phyloP scores from a whole-genome alignment of 73 alveolate genomes.

The Paramecium bursaria region DNA sequence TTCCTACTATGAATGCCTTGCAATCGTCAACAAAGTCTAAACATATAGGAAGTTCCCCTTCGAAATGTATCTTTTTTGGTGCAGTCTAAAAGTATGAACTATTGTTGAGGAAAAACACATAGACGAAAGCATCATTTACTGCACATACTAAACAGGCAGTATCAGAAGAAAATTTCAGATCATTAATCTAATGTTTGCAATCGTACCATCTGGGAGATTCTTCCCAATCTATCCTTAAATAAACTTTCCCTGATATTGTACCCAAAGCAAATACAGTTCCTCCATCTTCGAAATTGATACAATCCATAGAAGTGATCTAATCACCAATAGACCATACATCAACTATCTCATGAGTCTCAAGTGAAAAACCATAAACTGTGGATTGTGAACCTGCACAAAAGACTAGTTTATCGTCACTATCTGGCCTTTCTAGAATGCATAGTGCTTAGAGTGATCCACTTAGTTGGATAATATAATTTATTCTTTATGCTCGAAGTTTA shows the following conservation, averaged over 20 bases:
- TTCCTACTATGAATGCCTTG: conserved; percentile 64
- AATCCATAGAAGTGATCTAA: conserved; percentile 70
- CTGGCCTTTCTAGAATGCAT: conserved; percentile 70
- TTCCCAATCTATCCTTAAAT: conserved; percentile 72
- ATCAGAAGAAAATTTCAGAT: conserved; percentile 68
- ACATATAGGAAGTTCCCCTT: conserved; percentile 67
- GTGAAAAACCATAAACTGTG: conserved; percentile 68
- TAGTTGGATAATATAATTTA: conserved; percentile 55
- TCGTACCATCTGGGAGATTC: conserved; percentile 72
- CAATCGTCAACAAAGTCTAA: conserved; percentile 67
- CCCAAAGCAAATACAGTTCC: conserved; percentile 72
- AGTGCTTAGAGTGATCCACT: conserved; percentile 67
- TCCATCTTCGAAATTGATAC: conserved; percentile 71
- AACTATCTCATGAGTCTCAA: conserved; percentile 69
- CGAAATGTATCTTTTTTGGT: conserved; percentile 66
- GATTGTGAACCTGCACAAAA: conserved; percentile 70
- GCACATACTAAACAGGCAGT: conserved; percentile 66
- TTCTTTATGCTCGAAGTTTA: conserved; percentile 65
- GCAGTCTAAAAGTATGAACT: conserved; percentile 62
- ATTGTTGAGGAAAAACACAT: conserved; percentile 62
- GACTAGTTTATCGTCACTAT: conserved; percentile 68
- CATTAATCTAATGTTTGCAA: conserved; percentile 62
- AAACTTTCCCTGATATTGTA: conserved; percentile 63
- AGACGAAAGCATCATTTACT: conserved; percentile 63
- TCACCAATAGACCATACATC: conserved; percentile 72